Evolutionary conservation across 2,329 filamentous ascomycete species (phyloP).

Genomic region (Botrytis fragariae): DNA sequence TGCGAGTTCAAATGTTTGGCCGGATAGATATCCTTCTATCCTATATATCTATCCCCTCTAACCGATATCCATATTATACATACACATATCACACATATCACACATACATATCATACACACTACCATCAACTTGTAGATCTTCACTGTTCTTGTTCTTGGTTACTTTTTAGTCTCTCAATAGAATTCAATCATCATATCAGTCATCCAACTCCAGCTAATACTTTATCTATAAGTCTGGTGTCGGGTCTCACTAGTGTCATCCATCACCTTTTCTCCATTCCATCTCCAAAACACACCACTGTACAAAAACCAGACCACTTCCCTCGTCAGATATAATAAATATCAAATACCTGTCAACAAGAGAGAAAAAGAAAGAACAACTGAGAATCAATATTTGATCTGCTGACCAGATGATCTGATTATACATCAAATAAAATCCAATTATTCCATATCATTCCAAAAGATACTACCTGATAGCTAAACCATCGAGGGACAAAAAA

Average conservation of each 20-base stretch:
- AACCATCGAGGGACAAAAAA: not conserved
- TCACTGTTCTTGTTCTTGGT: not conserved
- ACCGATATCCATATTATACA: not conserved
- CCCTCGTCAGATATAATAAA: not conserved
- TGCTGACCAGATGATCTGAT: conserved; percentile 20
- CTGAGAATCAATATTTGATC: not conserved
- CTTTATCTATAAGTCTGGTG: not conserved
- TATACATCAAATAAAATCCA: not conserved
- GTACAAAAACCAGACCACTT: not conserved
- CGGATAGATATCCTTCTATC: not conserved
- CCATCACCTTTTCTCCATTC: not conserved
- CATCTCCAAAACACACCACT: not conserved
- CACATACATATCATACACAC: not conserved
- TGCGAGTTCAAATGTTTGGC: not conserved
- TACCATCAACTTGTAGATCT: conserved; percentile 6
- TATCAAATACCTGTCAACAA: not conserved
- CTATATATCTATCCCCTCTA: not conserved
- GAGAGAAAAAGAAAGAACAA: not conserved
- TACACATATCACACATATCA: not conserved
- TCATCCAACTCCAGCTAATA: not conserved
- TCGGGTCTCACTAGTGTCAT: not conserved
- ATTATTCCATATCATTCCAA: conserved; percentile 16
- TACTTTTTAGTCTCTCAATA: not conserved
- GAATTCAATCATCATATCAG: not conserved
- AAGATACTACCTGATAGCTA: not conserved